phyloP scores from a whole-genome alignment of 192 early-diverging fungal species.

The Coemansia sp. region DNA sequence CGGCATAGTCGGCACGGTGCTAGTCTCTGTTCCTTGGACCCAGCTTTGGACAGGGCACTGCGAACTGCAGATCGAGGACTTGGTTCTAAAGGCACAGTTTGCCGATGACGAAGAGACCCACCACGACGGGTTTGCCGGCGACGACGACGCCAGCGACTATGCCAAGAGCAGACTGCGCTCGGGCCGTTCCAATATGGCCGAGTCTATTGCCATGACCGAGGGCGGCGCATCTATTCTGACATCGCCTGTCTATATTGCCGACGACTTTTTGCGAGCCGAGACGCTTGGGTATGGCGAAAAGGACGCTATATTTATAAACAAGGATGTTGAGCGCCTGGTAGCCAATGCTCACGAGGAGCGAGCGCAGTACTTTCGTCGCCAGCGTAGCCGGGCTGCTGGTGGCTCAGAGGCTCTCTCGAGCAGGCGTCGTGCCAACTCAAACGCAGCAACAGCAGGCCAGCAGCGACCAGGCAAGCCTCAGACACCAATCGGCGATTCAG shows the following conservation, averaged over 20 bases:
- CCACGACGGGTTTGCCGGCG: conserved; percentile 4
- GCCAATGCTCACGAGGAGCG: conserved; percentile 49
- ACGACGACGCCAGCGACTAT: conserved; percentile 10
- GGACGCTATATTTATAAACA: conserved; percentile 55
- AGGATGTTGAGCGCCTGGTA: conserved; percentile 52
- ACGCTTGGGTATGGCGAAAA: conserved; percentile 62
- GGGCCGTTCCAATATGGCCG: conserved; percentile 23
- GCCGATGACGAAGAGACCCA: conserved; percentile 12
- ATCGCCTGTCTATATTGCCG: conserved; percentile 84
- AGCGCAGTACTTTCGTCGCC: conserved; percentile 32
- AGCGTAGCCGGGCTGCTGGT: neutral
- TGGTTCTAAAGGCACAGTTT: conserved; percentile 56
- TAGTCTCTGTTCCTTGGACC: conserved; percentile 75
- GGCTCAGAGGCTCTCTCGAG: neutral
- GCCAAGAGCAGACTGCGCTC: conserved; percentile 8
- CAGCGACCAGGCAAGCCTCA: neutral
- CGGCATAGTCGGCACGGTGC: conserved; percentile 69
- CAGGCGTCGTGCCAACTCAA: neutral
- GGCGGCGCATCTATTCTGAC: conserved; percentile 67
- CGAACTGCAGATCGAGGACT: conserved; percentile 67
- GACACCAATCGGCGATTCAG: neutral
- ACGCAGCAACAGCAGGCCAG: neutral
- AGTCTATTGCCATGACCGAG: conserved; percentile 51
- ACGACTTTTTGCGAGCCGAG: conserved; percentile 76
- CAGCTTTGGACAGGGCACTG: conserved; percentile 81